Evolutionary conservation across 2,329 filamentous ascomycete species (phyloP).

Genomic region (Arthrobotrys iridis): DNA sequence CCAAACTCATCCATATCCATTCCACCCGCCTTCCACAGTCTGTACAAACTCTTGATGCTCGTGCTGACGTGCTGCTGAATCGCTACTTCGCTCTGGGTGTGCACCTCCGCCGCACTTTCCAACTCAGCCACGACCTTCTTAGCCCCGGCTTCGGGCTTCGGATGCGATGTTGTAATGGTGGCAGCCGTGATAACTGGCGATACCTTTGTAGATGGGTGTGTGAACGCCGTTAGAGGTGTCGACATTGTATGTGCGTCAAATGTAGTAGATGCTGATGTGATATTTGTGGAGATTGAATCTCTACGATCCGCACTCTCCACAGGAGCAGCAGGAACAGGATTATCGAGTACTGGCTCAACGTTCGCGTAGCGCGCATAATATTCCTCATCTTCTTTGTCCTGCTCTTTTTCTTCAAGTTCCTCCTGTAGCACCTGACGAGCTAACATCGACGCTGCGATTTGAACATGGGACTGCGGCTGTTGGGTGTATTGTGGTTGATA

Average conservation of each 20-base stretch:
- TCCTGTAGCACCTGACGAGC: slow-evolving; percentile 32
- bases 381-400: slow-evolving; percentile 68
- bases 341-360: slow-evolving; percentile 81
- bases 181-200: slow-evolving; percentile 51
- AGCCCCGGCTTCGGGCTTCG: slow-evolving; percentile 67
- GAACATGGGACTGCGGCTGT: slow-evolving; percentile 60
- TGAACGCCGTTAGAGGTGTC: slow-evolving; percentile 39
- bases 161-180: background rate
- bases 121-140: slow-evolving; percentile 69
- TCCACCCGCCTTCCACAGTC: slow-evolving; percentile 75
- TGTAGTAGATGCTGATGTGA: slow-evolving; percentile 8
- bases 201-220: slow-evolving; percentile 39
- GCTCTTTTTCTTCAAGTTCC: slow-evolving; percentile 59
- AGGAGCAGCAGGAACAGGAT: slow-evolving; percentile 17
- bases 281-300: slow-evolving; percentile 40
- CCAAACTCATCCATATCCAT: slow-evolving; percentile 81
- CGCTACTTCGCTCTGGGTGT: slow-evolving; percentile 74
- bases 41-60: slow-evolving; percentile 79
- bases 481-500: slow-evolving; percentile 52
- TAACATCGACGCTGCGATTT: slow-evolving; percentile 52
- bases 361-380: slow-evolving; percentile 81
- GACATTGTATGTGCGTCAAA: slow-evolving; percentile 10
- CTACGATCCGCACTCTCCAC: slow-evolving; percentile 1
- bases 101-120: slow-evolving; percentile 68
- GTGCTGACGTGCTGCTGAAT: slow-evolving; percentile 82